Evolutionary conservation across 2,329 filamentous ascomycete species (phyloP).

Genomic region (Orbilia oligospora): DNA sequence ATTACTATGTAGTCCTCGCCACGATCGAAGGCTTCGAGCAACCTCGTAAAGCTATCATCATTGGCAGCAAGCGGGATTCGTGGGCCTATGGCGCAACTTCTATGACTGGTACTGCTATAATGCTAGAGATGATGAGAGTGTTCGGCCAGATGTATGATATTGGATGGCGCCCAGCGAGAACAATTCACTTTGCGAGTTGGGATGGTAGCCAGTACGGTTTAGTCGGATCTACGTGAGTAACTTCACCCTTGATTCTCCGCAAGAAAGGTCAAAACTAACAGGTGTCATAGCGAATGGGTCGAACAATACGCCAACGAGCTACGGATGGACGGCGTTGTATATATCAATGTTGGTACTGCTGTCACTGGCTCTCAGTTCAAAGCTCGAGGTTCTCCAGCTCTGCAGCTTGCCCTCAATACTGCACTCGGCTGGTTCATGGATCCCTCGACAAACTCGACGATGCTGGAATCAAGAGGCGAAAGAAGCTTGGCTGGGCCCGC

Average conservation of each 20-base stretch:
- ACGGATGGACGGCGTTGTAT: conserved; percentile 82
- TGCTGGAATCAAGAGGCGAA: conserved; percentile 81
- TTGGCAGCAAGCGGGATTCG: conserved; percentile 93
- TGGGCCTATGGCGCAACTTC: conserved; percentile 93
- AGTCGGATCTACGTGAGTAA: conserved; percentile 80
- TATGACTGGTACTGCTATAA: conserved; percentile 88
- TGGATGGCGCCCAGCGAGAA: conserved; percentile 92
- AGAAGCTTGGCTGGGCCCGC: conserved; percentile 73
- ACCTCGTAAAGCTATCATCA: conserved; percentile 83
- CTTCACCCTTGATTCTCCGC: not conserved
- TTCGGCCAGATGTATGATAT: conserved; percentile 82
- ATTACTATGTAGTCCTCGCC: conserved; percentile 75
- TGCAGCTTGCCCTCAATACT: conserved; percentile 79
- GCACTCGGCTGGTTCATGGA: conserved; percentile 82
- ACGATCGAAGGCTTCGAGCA: conserved; percentile 88
- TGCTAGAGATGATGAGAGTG: conserved; percentile 88
- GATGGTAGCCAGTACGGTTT: conserved; percentile 94
- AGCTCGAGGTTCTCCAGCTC: conserved; percentile 85
- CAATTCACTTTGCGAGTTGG: conserved; percentile 97
- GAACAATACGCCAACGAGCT: conserved; percentile 84
- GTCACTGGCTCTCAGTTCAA: conserved; percentile 82
- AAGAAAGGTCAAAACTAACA: conserved; percentile 14
- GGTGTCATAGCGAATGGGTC: conserved; percentile 78
- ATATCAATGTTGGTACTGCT: conserved; percentile 90
- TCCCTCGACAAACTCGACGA: conserved; percentile 78